Conservation (phyloP, 2,329 filamentous ascomycete genomes). For the Neonectria faginata region DNA sequence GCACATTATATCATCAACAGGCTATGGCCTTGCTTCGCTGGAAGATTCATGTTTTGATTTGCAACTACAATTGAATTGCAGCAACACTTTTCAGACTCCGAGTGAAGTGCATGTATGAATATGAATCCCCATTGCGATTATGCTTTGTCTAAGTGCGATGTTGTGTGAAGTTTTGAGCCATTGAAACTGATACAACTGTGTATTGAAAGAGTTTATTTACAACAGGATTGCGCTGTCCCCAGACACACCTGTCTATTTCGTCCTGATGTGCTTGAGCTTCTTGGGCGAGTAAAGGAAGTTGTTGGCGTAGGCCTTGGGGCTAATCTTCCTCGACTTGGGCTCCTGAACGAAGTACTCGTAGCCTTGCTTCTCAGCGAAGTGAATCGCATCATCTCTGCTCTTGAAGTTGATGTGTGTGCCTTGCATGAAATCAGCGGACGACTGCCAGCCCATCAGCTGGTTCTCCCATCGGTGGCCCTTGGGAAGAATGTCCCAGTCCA, state of each 20-base stretch:
- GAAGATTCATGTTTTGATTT: neutral
- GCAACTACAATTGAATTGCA: neutral
- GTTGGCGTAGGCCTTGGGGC: constrained; percentile 93
- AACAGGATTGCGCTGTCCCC: constrained; percentile 31
- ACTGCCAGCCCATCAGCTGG: constrained; percentile 98
- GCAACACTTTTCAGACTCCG: neutral
- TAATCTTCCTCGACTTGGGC: constrained; percentile 86
- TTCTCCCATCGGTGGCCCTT: constrained; percentile 99
- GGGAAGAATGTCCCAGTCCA: constrained; percentile 96
- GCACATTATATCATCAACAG: constrained; percentile 2
- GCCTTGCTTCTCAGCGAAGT: constrained; percentile 97
- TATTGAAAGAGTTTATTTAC: constrained; percentile 47
- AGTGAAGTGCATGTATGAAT: no score
- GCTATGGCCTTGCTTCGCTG: neutral
- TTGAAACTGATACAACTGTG: constrained; percentile 30
- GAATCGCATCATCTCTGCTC: constrained; percentile 92
- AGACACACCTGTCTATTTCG: constrained; percentile 69
- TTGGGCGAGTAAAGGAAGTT: constrained; percentile 89
- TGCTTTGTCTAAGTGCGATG: neutral
- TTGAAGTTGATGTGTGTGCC: constrained; percentile 92
- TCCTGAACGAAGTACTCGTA: constrained; percentile 99
- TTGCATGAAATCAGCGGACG: constrained; percentile 94
- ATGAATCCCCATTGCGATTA: no score
- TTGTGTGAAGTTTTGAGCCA: neutral
- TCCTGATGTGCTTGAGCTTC: constrained; percentile 88